Evolutionary conservation across 352 stramenopile species (phyloP).

Genomic region (Elongisporangium anandrum): DNA sequence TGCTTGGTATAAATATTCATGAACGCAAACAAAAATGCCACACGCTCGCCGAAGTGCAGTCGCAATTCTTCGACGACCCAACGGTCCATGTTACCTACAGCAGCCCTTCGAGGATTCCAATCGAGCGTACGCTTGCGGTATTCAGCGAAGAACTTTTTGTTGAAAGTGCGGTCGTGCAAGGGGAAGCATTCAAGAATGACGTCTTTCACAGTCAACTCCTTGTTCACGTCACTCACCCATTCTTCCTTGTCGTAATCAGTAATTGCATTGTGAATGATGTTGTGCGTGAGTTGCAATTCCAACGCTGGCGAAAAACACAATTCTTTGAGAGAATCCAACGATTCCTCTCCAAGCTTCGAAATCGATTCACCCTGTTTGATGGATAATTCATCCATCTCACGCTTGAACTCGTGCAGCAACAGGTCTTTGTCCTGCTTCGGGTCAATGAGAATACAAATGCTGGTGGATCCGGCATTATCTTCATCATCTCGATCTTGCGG

Average conservation of each 20-base stretch:
- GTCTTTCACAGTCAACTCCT: conserved; percentile 72
- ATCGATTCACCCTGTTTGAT: conserved; percentile 74
- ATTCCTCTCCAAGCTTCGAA: conserved; percentile 67
- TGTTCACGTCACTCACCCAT: conserved; percentile 84
- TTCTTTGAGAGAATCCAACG: conserved; percentile 68
- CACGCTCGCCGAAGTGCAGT: conserved; percentile 83
- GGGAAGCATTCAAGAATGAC: conserved; percentile 80
- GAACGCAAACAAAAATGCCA: conserved; percentile 88
- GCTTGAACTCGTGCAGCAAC: conserved; percentile 84
- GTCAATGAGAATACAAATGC: conserved; percentile 78
- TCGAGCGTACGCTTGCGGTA: conserved; percentile 83
- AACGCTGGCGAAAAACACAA: conserved; percentile 85
- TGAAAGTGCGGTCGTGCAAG: conserved; percentile 81
- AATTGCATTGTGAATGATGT: conserved; percentile 86
- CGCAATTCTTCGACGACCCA: conserved; percentile 85
- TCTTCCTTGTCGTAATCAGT: conserved; percentile 87
- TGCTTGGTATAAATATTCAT: conserved; percentile 91
- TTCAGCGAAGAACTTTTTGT: conserved; percentile 85
- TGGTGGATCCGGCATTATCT: conserved; percentile 51
- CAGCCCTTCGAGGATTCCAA: conserved; percentile 57
- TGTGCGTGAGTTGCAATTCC: conserved; percentile 84
- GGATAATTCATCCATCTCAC: conserved; percentile 79
- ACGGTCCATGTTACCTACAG: conserved; percentile 72
- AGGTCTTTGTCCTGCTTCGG: conserved; percentile 82
- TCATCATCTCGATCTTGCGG: conserved; percentile 28